Conservation (phyloP, 2,329 filamentous ascomycete genomes). For the Cladophialophora immunda region DNA sequence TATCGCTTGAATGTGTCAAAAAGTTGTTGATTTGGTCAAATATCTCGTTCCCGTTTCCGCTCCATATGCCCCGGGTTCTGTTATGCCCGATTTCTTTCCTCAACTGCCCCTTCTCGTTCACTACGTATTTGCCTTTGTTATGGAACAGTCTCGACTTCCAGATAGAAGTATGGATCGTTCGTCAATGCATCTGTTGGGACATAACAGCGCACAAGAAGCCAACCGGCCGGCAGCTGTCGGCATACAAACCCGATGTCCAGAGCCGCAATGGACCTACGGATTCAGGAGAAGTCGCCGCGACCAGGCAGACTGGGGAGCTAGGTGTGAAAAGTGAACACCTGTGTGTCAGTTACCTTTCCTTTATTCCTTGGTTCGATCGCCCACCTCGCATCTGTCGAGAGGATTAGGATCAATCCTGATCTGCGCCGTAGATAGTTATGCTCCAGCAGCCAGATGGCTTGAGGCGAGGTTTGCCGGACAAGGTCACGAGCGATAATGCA, state of each 20-base stretch:
- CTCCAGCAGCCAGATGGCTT: no score
- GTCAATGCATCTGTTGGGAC: neutral
- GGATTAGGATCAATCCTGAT: no score
- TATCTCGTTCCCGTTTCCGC: neutral
- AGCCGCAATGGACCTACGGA: neutral
- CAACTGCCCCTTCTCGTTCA: neutral
- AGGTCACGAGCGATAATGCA: no score
- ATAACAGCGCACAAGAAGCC: neutral
- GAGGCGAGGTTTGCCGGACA: no score
- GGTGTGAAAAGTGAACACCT: no score
- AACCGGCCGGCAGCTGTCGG: neutral
- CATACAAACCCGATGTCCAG: neutral
- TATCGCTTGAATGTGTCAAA: constrained; percentile 53
- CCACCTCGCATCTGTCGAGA: neutral
- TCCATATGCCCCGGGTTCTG: no score
- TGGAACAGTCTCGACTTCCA: neutral
- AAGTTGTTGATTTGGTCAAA: neutral
- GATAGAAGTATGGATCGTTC: neutral
- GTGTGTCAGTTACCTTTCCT: no score
- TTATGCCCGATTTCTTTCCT: neutral
- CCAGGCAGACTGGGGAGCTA: neutral
- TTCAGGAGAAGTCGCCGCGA: neutral
- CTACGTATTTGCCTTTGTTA: neutral
- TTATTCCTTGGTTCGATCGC: neutral
- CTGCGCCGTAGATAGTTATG: no score